phyloP scores from a whole-genome alignment of 192 early-diverging fungal genomes.

The Coemansia sp. region DNA sequence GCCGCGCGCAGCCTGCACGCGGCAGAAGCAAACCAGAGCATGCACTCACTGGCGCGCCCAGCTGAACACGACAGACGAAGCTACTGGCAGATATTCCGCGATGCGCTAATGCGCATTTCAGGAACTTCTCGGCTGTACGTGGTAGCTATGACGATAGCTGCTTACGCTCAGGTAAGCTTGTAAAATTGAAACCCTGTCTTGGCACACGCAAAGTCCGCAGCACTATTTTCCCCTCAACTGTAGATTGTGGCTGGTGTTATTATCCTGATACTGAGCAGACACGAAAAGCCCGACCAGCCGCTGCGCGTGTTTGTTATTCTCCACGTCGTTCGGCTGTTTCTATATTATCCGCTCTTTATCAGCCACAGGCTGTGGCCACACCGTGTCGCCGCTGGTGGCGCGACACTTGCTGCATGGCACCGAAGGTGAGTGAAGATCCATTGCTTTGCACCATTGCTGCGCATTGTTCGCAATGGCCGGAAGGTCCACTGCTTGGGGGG shows the following conservation, averaged over 20 bases:
- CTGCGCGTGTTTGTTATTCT: constrained; percentile 63
- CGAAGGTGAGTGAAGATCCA: constrained; percentile 11
- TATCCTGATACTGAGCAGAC: constrained; percentile 54
- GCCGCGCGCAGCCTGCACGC: no score
- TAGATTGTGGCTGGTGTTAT: constrained; percentile 58
- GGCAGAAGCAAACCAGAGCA: no score
- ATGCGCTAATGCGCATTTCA: background rate
- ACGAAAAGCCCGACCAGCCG: constrained; percentile 51
- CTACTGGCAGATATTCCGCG: background rate
- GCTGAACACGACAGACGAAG: background rate
- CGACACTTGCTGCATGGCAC: background rate
- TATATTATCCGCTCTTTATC: constrained; percentile 64
- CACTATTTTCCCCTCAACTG: background rate
- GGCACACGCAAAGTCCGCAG: background rate
- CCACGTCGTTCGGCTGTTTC: constrained; percentile 56
- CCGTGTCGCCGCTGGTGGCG: background rate
- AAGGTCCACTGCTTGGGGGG: background rate
- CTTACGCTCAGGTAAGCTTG: constrained; percentile 6
- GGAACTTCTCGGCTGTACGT: background rate
- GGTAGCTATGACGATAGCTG: background rate
- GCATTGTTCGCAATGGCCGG: background rate
- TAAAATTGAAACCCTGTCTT: background rate
- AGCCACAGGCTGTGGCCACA: constrained; percentile 58
- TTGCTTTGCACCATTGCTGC: no score
- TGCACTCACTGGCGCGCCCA: background rate